These are phyloP conservation scores for Arabidopsis thaliana DNA, from an alignment of 345 rosid genomes.

Conservation along the genomic window TAIR10.1 NC_003071.7:8313501-8314000, in stretches of 20 bases:
- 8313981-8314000: slow-evolving; percentile 4
- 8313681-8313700: slow-evolving; percentile 21
- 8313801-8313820: slow-evolving; percentile 18
- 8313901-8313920: slow-evolving; percentile 35
- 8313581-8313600: slow-evolving; percentile 44
- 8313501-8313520: slow-evolving; percentile 86
- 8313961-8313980: slow-evolving; percentile 18
- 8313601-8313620: slow-evolving; percentile 15
- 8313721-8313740: slow-evolving; percentile 34
- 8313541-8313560: slow-evolving; percentile 63
- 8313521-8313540: slow-evolving; percentile 90
- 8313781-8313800: slow-evolving; percentile 21
- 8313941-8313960: slow-evolving; percentile 9
- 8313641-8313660: slow-evolving; percentile 47
- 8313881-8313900: slow-evolving; percentile 30
- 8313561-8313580: slow-evolving; percentile 74
- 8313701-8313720: slow-evolving; percentile 23
- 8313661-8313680: slow-evolving; percentile 41
- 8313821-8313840: slow-evolving; percentile 37
- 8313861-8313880: slow-evolving; percentile 38
- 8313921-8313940: slow-evolving; percentile 17
- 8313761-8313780: slow-evolving; percentile 23
- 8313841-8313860: slow-evolving; percentile 38
- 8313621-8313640: slow-evolving; percentile 29
- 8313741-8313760: slow-evolving; percentile 21